Evolutionary conservation across 305 asterid genomes (phyloP).

Genomic region (Striga hermonthica): DNA sequence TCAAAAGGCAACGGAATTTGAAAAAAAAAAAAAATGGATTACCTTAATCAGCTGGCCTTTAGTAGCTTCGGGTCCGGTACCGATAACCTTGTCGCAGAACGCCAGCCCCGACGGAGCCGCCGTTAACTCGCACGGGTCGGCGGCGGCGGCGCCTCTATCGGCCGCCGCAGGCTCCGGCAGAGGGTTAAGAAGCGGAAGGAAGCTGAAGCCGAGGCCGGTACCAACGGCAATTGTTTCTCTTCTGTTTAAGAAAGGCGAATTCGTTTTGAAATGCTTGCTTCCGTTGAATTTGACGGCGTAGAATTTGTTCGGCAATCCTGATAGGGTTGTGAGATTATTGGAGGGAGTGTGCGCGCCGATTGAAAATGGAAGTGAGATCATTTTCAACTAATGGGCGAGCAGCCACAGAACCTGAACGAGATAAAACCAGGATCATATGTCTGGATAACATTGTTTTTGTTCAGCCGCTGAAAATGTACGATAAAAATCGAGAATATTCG

Average conservation of each 20-base stretch:
- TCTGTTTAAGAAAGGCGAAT: conserved; percentile 37
- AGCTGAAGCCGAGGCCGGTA: conserved; percentile 42
- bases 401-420: conserved; percentile 29
- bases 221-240: conserved; percentile 55
- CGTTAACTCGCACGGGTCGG: conserved; percentile 48
- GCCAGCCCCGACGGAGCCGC: conserved; percentile 72
- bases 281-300: conserved; percentile 29
- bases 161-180: conserved; percentile 38
- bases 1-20: background rate
- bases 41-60: conserved; percentile 91
- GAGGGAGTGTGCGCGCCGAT: conserved; percentile 34
- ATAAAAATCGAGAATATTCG: too few species aligned
- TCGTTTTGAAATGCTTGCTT: conserved; percentile 9
- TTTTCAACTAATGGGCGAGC: conserved; percentile 19
- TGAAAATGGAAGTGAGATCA: conserved; percentile 47
- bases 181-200: conserved; percentile 36
- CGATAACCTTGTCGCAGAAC: conserved; percentile 69
- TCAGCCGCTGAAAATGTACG: too few species aligned
- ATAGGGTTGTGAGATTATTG: conserved; percentile 19
- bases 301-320: conserved; percentile 18
- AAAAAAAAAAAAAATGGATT: background rate
- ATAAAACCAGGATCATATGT: conserved; percentile 21
- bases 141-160: conserved; percentile 34
- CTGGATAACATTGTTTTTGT: background rate
- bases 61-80: conserved; percentile 57